Percentiles rank a stretch among this genome's conserved stretches.
These are phyloP conservation scores for Colletotrichum endophyticum DNA, from an alignment of 2,329 filamentous ascomycete genomes.

Conservation along the genomic window DNA sequence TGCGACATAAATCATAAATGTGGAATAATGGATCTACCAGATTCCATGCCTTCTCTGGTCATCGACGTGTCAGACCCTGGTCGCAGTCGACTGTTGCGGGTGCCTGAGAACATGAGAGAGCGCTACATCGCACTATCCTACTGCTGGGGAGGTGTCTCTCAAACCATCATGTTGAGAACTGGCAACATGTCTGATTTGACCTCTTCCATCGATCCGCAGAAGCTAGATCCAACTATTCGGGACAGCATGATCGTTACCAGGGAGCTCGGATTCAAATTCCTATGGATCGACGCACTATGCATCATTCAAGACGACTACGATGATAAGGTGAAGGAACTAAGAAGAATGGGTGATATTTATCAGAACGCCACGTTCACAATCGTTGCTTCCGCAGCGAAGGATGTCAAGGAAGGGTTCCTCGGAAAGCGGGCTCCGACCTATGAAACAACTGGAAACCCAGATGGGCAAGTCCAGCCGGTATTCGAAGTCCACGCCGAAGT, in stretches of 20 bases:
- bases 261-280: neutral
- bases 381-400: neutral
- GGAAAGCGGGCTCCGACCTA: neutral
- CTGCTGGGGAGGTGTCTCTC: neutral
- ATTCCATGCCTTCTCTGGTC: neutral
- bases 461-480: neutral
- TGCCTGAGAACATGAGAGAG: neutral
- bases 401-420: neutral
- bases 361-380: neutral
- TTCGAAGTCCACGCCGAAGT: neutral
- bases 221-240: neutral
- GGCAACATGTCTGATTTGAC: neutral
- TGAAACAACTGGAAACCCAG: neutral
- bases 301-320: neutral
- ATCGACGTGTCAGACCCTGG: neutral
- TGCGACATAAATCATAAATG: neutral
- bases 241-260: neutral
- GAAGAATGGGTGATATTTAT: neutral
- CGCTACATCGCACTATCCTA: neutral
- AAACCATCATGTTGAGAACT: neutral
- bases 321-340: neutral
- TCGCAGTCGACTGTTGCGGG: neutral
- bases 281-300: neutral
- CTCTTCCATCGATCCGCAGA: neutral
- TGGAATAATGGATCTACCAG: neutral